phyloP scores from a whole-genome alignment of 148 eudicot species.

The Nyssa sinensis region DNA sequence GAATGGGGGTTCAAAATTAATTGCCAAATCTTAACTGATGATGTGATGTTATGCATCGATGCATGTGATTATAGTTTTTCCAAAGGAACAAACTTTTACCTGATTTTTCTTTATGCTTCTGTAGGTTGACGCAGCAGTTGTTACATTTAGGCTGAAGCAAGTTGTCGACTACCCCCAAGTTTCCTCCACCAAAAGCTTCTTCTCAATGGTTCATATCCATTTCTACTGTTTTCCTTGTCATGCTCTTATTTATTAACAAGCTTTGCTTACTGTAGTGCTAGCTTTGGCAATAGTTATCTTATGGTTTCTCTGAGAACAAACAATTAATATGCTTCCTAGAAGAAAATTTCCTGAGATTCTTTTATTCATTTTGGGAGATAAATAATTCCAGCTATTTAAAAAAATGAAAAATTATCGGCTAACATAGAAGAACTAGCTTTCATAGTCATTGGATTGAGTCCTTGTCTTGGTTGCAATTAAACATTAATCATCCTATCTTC shows the following conservation, averaged over 20 bases:
- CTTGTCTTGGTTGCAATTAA: no score
- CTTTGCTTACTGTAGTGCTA: not conserved
- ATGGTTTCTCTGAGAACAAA: not conserved
- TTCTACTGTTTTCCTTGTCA: not conserved
- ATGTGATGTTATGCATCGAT: not conserved
- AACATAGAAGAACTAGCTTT: not conserved
- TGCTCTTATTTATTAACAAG: not conserved
- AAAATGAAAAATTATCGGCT: no score
- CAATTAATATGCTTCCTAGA: not conserved
- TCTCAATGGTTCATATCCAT: slow-evolving; percentile 58
- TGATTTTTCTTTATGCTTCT: not conserved
- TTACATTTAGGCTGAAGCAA: slow-evolving; percentile 68
- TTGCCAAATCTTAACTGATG: no score
- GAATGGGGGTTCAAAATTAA: not conserved
- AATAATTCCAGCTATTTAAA: not conserved
- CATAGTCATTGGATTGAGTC: not conserved
- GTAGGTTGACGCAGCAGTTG: slow-evolving; percentile 96
- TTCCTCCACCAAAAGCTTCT: slow-evolving; percentile 79
- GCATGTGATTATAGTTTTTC: not conserved
- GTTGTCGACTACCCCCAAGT: slow-evolving; percentile 70
- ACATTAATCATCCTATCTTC: not conserved
- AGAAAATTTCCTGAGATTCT: not conserved
- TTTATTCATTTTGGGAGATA: not conserved
- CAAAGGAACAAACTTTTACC: not conserved
- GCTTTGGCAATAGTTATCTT: not conserved